Percentiles rank a stretch among this genome's conserved stretches.
These are phyloP conservation scores for Rhizopus arrhizus DNA, from an alignment of 371 early-diverging fungal species.

Conservation along the genomic window DNA sequence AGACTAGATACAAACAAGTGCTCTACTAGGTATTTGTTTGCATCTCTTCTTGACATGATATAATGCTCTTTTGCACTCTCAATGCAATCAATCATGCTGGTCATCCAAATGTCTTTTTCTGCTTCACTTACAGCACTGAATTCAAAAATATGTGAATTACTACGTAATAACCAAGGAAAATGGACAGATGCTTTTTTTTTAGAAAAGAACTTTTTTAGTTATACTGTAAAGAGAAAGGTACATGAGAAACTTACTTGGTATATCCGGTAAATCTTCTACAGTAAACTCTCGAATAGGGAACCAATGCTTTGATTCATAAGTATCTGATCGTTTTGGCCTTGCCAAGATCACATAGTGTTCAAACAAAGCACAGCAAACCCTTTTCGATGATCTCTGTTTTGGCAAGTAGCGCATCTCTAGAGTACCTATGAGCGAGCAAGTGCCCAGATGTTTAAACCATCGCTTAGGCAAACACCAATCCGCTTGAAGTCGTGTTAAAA, in stretches of 20 bases:
- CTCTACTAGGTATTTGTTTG: slow-evolving; percentile 22
- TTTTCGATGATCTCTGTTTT: slow-evolving; percentile 25
- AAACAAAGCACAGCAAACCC: slow-evolving; percentile 57
- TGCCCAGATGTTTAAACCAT: slow-evolving; percentile 46
- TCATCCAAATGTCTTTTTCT: slow-evolving; percentile 28
- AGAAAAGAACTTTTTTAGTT: not conserved
- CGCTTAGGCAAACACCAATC: slow-evolving; percentile 44
- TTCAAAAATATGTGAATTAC: slow-evolving; percentile 19
- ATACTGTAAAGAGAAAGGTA: too few relatives aligned
- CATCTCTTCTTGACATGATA: not conserved
- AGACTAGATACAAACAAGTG: slow-evolving; percentile 32
- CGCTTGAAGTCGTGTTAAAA: slow-evolving; percentile 39
- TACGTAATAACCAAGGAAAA: slow-evolving; percentile 20
- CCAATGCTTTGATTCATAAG: slow-evolving; percentile 60
- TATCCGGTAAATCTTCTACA: slow-evolving; percentile 34
- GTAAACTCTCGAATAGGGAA: slow-evolving; percentile 58
- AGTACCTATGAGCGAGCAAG: slow-evolving; percentile 42
- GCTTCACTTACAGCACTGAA: slow-evolving; percentile 23
- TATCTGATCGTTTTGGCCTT: slow-evolving; percentile 50
- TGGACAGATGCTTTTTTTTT: slow-evolving; percentile 12
- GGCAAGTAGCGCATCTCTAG: slow-evolving; percentile 37
- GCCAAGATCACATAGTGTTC: slow-evolving; percentile 57
- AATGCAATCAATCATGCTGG: slow-evolving; percentile 15
- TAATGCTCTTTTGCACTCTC: slow-evolving; percentile 19
- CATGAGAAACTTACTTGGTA: slow-evolving; percentile 23